A percentile compares a stretch with the other conserved stretches of the same genome.
Conservation (phyloP, 352 stramenopile genomes). For the Pythium periplocum region DNA sequence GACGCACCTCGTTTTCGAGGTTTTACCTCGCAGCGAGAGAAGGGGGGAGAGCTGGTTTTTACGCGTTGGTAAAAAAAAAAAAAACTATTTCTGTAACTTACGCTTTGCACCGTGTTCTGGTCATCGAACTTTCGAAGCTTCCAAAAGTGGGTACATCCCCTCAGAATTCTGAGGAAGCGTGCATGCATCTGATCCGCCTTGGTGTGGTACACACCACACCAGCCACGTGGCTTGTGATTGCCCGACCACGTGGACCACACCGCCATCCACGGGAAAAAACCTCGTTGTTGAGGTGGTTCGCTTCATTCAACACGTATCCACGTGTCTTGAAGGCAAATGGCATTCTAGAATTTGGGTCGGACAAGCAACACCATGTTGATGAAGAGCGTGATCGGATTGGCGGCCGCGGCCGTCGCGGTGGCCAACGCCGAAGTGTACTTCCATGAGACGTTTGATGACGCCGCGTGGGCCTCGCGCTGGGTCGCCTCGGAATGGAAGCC, state of each 20-base stretch:
- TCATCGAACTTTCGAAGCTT: too few species aligned
- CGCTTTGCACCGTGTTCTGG: too few species aligned
- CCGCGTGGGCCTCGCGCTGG: slow-evolving; percentile 63
- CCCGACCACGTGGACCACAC: slow-evolving; percentile 10
- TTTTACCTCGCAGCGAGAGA: too few species aligned
- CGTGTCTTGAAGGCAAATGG: slow-evolving; percentile 8
- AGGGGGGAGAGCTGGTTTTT: too few species aligned
- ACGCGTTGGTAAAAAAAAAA: too few species aligned
- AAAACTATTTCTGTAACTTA: too few species aligned
- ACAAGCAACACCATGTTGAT: slow-evolving; percentile 41
- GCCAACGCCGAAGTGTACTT: slow-evolving; percentile 86
- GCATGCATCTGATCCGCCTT: slow-evolving; percentile 2
- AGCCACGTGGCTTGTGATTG: slow-evolving; percentile 9
- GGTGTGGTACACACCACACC: slow-evolving; percentile 11
- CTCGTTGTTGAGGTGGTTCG: slow-evolving; percentile 9
- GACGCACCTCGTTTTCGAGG: too few species aligned
- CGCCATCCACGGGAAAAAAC: slow-evolving; percentile 4
- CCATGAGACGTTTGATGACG: slow-evolving; percentile 92
- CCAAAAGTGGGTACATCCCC: too few species aligned
- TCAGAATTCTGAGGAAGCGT: too few species aligned
- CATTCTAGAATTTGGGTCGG: slow-evolving; percentile 24
- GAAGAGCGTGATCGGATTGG: slow-evolving; percentile 49
- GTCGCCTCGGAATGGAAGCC: slow-evolving; percentile 95
- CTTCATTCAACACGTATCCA: slow-evolving; percentile 6
- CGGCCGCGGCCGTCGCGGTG: slow-evolving; percentile 40